A percentile compares a stretch with the other conserved stretches of the same genome.
Conservation (phyloP, 2,329 filamentous ascomycete species). For the Cercospora sesami region DNA sequence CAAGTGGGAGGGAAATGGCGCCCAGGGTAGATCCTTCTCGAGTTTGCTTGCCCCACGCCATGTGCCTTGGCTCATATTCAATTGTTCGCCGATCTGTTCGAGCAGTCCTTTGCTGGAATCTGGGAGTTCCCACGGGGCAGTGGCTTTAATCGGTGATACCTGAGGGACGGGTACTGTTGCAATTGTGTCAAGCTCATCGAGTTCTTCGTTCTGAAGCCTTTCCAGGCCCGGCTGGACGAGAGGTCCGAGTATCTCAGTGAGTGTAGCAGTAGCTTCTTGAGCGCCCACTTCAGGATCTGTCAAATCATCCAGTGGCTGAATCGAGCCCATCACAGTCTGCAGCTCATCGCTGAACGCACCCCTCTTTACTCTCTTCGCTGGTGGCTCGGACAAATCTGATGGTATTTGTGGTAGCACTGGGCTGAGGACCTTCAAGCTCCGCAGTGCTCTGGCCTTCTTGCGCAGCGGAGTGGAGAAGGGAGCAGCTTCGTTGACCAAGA, state of each 20-base stretch:
- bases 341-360: conserved; percentile 44
- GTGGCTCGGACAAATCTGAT: conserved; percentile 39
- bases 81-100: conserved; percentile 18
- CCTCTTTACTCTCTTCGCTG: conserved; percentile 44
- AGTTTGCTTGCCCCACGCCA: conserved; percentile 48
- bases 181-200: conserved; percentile 51
- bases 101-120: conserved; percentile 37
- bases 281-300: conserved; percentile 23
- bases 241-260: conserved; percentile 40
- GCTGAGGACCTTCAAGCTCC: conserved; percentile 48
- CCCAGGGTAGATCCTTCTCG: conserved; percentile 49
- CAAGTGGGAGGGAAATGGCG: conserved; percentile 48
- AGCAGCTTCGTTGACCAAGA: not conserved
- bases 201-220: conserved; percentile 46
- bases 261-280: conserved; percentile 37
- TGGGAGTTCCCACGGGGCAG: conserved; percentile 50
- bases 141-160: conserved; percentile 46
- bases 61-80: conserved; percentile 35
- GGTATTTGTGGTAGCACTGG: conserved; percentile 45
- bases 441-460: conserved; percentile 36
- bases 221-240: conserved; percentile 41
- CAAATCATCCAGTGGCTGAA: conserved; percentile 32
- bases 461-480: conserved; percentile 35
- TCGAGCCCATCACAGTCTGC: conserved; percentile 38
- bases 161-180: conserved; percentile 52